Percentiles rank a stretch among this genome's conserved stretches.
phyloP scores from a whole-genome alignment of 192 early-diverging fungal species.

The Chytriomyces hyalinus region DNA sequence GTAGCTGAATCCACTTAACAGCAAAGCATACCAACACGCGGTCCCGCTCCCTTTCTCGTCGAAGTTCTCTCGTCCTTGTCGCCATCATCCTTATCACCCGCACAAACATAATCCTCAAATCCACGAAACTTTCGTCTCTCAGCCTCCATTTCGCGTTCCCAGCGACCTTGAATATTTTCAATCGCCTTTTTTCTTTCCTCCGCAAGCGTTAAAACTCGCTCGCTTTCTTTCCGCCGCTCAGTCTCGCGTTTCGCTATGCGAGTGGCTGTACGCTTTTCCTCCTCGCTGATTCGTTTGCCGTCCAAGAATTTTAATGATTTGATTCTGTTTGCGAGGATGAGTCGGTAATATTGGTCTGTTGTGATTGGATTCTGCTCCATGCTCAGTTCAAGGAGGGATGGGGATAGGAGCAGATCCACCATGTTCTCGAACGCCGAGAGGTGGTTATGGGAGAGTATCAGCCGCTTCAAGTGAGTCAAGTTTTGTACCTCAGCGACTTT shows the following conservation, averaged over 20 bases:
- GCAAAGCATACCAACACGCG: not conserved
- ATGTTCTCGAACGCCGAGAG: constrained; percentile 47
- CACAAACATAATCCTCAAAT: constrained; percentile 2
- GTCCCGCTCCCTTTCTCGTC: not conserved
- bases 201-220: constrained; percentile 31
- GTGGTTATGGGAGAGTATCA: constrained; percentile 41
- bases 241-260: constrained; percentile 52
- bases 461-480: constrained; percentile 36
- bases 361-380: constrained; percentile 47
- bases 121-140: not conserved
- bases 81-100: not conserved
- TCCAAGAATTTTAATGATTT: constrained; percentile 51
- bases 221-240: constrained; percentile 47
- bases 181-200: constrained; percentile 46
- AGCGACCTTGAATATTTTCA: constrained; percentile 34
- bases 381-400: constrained; percentile 35
- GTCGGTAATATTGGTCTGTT: constrained; percentile 40
- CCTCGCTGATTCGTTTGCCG: constrained; percentile 53
- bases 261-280: constrained; percentile 50
- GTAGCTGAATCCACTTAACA: not conserved
- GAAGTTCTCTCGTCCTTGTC: not conserved
- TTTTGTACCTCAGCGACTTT: constrained; percentile 26
- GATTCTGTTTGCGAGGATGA: constrained; percentile 47
- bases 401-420: constrained; percentile 30
- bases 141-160: constrained; percentile 33